Conservation (phyloP, 1,284 basidiomycete species). For the Ceratobasidium sp. region DNA sequence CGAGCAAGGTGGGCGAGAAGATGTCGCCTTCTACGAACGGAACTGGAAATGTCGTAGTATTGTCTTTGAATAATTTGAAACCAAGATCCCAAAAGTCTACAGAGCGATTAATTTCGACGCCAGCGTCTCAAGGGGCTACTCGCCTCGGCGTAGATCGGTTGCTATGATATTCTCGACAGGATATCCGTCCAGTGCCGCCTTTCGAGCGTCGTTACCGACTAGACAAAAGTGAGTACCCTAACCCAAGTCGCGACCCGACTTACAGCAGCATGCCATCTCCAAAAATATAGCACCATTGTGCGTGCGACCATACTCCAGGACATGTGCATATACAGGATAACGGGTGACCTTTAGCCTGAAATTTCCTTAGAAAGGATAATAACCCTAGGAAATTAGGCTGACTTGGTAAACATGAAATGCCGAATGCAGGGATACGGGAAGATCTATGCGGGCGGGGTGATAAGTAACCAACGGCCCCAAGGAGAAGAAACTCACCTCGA, state of each 20-base stretch:
- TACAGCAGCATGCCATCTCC: slow-evolving; percentile 59
- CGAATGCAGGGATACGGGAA: slow-evolving; percentile 55
- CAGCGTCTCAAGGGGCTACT: slow-evolving; percentile 29
- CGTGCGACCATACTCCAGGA: slow-evolving; percentile 52
- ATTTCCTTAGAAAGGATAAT: background rate
- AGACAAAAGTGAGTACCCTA: background rate
- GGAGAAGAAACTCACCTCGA: slow-evolving; percentile 48
- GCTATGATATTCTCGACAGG: slow-evolving; percentile 49
- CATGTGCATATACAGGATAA: slow-evolving; percentile 55
- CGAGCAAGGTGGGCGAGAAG: slow-evolving; percentile 46
- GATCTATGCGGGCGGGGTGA: slow-evolving; percentile 44
- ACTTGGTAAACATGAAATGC: slow-evolving; percentile 54
- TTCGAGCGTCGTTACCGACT: slow-evolving; percentile 58
- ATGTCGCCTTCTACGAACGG: slow-evolving; percentile 58
- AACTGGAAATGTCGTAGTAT: slow-evolving; percentile 53
- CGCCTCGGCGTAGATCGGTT: slow-evolving; percentile 50
- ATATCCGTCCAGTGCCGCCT: slow-evolving; percentile 53
- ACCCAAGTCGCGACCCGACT: slow-evolving; percentile 43
- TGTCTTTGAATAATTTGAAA: slow-evolving; percentile 49
- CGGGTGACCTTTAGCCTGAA: slow-evolving; percentile 53
- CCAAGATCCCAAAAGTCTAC: slow-evolving; percentile 51
- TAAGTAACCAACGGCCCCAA: slow-evolving; percentile 41
- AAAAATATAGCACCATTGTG: slow-evolving; percentile 57
- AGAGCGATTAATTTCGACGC: background rate
- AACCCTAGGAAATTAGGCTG: slow-evolving; percentile 30